Conservation (phyloP, 805 yeast species). For the Lachancea cidri region DNA sequence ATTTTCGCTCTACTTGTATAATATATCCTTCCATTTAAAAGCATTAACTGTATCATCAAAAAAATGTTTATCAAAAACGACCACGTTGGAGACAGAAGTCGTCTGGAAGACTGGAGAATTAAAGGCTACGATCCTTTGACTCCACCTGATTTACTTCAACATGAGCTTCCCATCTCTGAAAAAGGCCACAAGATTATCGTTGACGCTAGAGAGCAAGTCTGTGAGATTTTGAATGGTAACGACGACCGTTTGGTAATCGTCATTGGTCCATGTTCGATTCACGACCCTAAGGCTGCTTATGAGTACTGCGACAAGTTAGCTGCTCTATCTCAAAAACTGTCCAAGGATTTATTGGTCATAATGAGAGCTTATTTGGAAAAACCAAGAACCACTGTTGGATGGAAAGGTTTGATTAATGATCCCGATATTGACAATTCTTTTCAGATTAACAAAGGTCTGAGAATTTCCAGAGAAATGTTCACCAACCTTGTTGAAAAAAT, state of each 20-base stretch:
- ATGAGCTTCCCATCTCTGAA: constrained; percentile 67
- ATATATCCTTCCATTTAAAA: no score
- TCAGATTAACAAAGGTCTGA: constrained; percentile 90
- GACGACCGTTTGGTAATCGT: constrained; percentile 87
- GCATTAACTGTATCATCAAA: not conserved
- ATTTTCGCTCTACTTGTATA: no score
- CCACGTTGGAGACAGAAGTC: constrained; percentile 74
- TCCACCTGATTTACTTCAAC: constrained; percentile 91
- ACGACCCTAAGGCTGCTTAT: constrained; percentile 87
- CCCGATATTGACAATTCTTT: constrained; percentile 92
- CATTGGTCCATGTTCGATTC: constrained; percentile 96
- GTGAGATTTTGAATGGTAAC: constrained; percentile 66
- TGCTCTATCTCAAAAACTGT: constrained; percentile 52
- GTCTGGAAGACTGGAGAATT: constrained; percentile 74
- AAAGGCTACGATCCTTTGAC: constrained; percentile 91
- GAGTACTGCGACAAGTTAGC: constrained; percentile 75
- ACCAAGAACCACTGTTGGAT: constrained; percentile 98
- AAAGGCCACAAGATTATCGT: constrained; percentile 58
- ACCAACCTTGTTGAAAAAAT: constrained; percentile 73
- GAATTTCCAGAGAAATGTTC: constrained; percentile 83
- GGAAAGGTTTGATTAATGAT: constrained; percentile 97
- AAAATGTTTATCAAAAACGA: constrained; percentile 80
- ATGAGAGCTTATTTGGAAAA: constrained; percentile 98
- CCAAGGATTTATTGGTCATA: constrained; percentile 74
- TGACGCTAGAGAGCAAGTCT: constrained; percentile 70